These are phyloP conservation scores for Leishmania aethiopica DNA, from an alignment of 208 protist genomes.

Conservation along the genomic window DNA sequence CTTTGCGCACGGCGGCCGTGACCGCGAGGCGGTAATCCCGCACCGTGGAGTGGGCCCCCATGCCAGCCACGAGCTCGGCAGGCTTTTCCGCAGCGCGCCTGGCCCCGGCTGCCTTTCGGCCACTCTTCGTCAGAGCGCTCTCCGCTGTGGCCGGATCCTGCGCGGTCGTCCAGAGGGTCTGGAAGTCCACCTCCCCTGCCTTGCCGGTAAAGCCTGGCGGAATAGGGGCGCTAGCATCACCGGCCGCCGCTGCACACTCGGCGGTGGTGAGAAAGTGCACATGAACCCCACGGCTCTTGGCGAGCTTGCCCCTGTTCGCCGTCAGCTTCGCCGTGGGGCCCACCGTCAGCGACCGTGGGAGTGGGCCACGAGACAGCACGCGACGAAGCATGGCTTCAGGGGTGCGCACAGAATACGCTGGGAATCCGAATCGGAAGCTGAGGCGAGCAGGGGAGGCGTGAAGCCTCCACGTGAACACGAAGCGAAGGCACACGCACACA, in stretches of 20 bases:
- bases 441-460: neutral
- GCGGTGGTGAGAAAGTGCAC: constrained; percentile 26
- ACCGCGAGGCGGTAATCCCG: constrained; percentile 74
- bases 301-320: constrained; percentile 12
- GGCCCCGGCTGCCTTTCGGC: neutral
- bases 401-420: neutral
- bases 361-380: constrained; percentile 54
- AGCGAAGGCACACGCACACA: neutral
- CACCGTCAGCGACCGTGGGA: constrained; percentile 52
- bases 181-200: constrained; percentile 39
- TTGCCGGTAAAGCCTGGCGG: constrained; percentile 53
- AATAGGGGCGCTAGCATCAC: neutral
- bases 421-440: neutral
- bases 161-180: constrained; percentile 2
- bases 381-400: constrained; percentile 49
- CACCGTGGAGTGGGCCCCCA: constrained; percentile 34
- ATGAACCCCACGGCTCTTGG: constrained; percentile 12
- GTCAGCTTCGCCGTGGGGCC: constrained; percentile 9
- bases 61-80: constrained; percentile 32
- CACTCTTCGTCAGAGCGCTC: neutral
- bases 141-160: neutral
- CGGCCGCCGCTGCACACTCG: constrained; percentile 3
- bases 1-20: constrained; percentile 70
- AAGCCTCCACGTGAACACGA: neutral
- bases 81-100: constrained; percentile 2